Percentiles rank a stretch among this genome's conserved stretches.
Evolutionary conservation across 1,139 yeast species (phyloP).

Genomic region (Scheffersomyces cryptocercus): DNA sequence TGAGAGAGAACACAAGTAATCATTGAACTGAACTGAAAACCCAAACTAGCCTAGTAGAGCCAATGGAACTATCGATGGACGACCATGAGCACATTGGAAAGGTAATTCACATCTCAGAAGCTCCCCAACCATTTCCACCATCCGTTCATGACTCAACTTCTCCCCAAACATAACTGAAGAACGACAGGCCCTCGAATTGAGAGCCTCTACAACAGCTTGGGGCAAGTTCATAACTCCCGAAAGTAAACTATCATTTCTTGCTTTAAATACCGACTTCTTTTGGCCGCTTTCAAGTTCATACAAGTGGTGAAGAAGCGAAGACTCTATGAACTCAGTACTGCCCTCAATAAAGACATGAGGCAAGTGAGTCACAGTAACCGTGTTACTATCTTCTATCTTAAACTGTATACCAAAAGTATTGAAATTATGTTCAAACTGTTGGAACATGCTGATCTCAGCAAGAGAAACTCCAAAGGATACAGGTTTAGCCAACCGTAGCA

Average conservation of each 20-base stretch:
- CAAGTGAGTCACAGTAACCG: conserved; percentile 31
- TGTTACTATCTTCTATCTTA: conserved; percentile 3
- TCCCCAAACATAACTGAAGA: conserved; percentile 77
- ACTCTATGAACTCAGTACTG: conserved; percentile 27
- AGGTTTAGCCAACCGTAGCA: conserved; percentile 10
- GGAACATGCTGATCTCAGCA: conserved; percentile 32
- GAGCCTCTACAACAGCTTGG: conserved; percentile 42
- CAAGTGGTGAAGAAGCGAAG: conserved; percentile 41
- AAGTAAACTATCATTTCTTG: conserved; percentile 12
- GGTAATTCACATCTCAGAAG: conserved; percentile 59
- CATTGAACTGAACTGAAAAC: too few relatives aligned
- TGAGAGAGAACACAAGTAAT: too few relatives aligned
- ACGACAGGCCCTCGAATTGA: conserved; percentile 71
- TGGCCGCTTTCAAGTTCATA: conserved; percentile 33
- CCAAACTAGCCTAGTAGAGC: conserved; percentile 12
- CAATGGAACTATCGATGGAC: conserved; percentile 72
- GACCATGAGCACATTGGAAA: conserved; percentile 84
- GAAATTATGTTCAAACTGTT: conserved; percentile 30
- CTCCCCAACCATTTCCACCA: conserved; percentile 40
- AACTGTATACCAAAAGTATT: conserved; percentile 36
- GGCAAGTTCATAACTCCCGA: conserved; percentile 39
- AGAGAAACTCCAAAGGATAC: conserved; percentile 19
- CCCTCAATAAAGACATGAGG: conserved; percentile 39
- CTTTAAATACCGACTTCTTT: background rate
- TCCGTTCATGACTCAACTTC: conserved; percentile 39